Evolutionary conservation across 116 monocot genomes (phyloP).

Genomic region (Zostera marina): DNA sequence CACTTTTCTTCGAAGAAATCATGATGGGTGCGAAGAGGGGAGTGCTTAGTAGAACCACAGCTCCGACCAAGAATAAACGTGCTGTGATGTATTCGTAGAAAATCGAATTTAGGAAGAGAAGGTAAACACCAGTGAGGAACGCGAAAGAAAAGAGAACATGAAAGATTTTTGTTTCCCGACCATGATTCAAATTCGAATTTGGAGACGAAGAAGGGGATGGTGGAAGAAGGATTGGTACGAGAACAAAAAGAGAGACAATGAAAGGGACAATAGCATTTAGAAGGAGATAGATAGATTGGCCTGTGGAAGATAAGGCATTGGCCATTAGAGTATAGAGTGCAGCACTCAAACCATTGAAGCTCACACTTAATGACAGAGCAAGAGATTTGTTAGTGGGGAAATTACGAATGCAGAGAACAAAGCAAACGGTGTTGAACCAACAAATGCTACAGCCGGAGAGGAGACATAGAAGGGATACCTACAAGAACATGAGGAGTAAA

Average conservation of each 20-base stretch:
- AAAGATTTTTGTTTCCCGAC: slow-evolving; percentile 31
- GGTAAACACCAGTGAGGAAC: slow-evolving; percentile 68
- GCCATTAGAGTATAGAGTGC: slow-evolving; percentile 55
- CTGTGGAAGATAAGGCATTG: slow-evolving; percentile 19
- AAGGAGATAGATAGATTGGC: slow-evolving; percentile 18
- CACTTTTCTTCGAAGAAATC: slow-evolving; percentile 7
- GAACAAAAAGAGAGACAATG: slow-evolving; percentile 2
- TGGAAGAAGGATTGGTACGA: slow-evolving; percentile 12
- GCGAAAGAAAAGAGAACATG: slow-evolving; percentile 45
- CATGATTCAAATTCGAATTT: background rate
- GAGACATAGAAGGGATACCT: slow-evolving; percentile 68
- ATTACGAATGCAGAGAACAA: slow-evolving; percentile 61
- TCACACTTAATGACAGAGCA: slow-evolving; percentile 67
- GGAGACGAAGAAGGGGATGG: background rate
- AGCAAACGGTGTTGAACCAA: slow-evolving; percentile 96
- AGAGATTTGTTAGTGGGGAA: slow-evolving; percentile 48
- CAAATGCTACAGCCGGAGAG: slow-evolving; percentile 74
- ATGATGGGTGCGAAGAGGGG: slow-evolving; percentile 36
- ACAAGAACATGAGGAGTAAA: background rate
- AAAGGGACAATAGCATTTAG: slow-evolving; percentile 21
- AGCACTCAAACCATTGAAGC: slow-evolving; percentile 82
- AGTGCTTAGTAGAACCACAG: slow-evolving; percentile 30
- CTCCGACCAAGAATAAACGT: slow-evolving; percentile 25
- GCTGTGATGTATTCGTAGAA: slow-evolving; percentile 11
- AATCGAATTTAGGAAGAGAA: slow-evolving; percentile 34